Base-by-base conservation (phyloP, 768 basidiomycete genomes). In the Collybiopsis luxurians region DNA sequence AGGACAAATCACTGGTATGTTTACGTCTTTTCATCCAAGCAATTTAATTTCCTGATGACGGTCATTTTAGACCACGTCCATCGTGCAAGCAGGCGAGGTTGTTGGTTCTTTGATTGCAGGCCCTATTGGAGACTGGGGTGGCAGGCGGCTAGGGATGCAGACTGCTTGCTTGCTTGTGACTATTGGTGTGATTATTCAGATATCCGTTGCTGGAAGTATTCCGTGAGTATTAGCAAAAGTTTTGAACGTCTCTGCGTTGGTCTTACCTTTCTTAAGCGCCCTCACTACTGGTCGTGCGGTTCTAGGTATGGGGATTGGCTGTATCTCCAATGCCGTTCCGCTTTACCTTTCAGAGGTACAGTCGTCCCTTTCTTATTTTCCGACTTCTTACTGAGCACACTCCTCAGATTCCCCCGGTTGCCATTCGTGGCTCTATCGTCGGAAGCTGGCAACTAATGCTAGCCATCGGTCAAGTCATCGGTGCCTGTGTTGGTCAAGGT, bases 31-130 rank as follows among this genome's bases (percentile, higher is more conserved):
- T 44, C 24, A 5, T 44, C 17, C 43, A 9, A 44, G n/a, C 17
- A 5, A 19, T 24, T 24, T 5, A 6, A 9, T 44, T 5, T 44
- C 6, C 43, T 44, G n/a, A 44, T 24, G 6, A 44, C 17, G 6
- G 5, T n/a, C 6, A 5, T 17, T 24, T 44, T 44, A 44, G 19
- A 40, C 50, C 39, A 38, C 56, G 13, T 57, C 56, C 10, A 57
- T 57, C 38, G 56, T 57, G 4, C 56, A 57, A 52, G 56, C 47
- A 27, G 56, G 56, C 11, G 56, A 57, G 6, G 48, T 57, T 39
- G 39, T 57, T 13, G 56, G 56, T 21, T 57, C 56, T 12, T 34
- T 57, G 4, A 24, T 34, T 36, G 56, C 56, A 40, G 49, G 48
- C 7, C 26, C 47, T 27, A 57, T 57, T 21, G 56, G 56, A 21